phyloP scores from a whole-genome alignment of 163 green algal genomes.

The Chlamydomonas reinhardtii region DNA sequence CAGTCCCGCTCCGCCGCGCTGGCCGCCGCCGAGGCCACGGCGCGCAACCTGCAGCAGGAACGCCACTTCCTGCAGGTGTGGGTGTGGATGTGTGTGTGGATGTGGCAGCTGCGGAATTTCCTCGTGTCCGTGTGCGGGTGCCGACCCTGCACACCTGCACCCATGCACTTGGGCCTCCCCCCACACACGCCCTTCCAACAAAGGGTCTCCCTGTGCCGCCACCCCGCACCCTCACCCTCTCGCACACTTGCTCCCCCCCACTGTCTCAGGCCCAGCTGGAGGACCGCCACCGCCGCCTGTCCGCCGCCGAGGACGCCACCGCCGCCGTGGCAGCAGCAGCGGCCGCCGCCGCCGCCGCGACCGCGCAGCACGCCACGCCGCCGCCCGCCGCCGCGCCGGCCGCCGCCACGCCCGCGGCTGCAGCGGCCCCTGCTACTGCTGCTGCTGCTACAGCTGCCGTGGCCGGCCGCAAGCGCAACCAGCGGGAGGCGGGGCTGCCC shows the following conservation, averaged over 20 bases:
- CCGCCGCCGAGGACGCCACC: too few species aligned
- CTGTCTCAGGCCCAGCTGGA: background rate
- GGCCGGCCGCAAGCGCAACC: background rate
- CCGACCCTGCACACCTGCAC: too few species aligned
- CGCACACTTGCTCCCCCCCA: too few species aligned
- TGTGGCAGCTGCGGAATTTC: background rate
- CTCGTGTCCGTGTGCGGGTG: too few species aligned
- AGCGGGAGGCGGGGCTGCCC: background rate
- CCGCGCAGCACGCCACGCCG: background rate
- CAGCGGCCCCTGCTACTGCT: background rate
- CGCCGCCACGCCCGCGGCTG: background rate
- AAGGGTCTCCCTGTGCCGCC: too few species aligned
- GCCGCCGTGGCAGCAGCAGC: too few species aligned
- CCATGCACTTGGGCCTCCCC: too few species aligned
- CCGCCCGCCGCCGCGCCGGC: background rate
- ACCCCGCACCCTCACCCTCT: too few species aligned
- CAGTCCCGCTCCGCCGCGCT: background rate
- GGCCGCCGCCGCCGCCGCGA: background rate
- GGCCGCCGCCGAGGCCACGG: background rate
- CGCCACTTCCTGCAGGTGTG: constrained; percentile 7
- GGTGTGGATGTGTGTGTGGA: background rate
- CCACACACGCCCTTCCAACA: too few species aligned
- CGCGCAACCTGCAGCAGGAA: background rate
- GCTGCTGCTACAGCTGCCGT: too few species aligned
- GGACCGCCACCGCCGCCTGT: too few species aligned